phyloP scores from a whole-genome alignment of 2,329 filamentous ascomycete species.

The Claviceps maximensis region DNA sequence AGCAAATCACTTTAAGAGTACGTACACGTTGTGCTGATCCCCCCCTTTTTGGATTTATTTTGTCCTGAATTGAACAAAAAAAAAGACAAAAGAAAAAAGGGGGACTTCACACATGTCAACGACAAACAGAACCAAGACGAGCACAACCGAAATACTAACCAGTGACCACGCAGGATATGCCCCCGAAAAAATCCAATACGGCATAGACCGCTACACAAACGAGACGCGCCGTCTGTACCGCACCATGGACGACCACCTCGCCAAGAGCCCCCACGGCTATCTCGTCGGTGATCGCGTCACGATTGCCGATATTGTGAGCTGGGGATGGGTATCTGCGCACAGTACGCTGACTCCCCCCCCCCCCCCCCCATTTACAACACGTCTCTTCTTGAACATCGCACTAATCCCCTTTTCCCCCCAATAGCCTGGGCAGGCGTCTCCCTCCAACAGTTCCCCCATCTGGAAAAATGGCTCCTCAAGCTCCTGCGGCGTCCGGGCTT shows the following conservation, averaged over 20 bases:
- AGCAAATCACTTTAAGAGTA: conserved; percentile 67
- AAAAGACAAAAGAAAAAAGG: background rate
- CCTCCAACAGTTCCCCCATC: conserved; percentile 58
- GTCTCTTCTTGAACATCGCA: no score
- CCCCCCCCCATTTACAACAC: background rate
- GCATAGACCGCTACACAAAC: conserved; percentile 67
- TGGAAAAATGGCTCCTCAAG: conserved; percentile 66
- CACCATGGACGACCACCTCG: conserved; percentile 60
- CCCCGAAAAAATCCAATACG: conserved; percentile 70
- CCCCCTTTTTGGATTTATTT: no score
- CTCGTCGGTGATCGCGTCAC: conserved; percentile 56
- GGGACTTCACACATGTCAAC: no score
- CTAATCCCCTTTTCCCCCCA: no score
- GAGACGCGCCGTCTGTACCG: conserved; percentile 74
- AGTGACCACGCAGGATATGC: conserved; percentile 50
- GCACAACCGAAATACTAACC: background rate
- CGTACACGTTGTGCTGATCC: conserved; percentile 8
- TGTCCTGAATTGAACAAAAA: background rate
- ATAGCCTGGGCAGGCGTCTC: conserved; percentile 32
- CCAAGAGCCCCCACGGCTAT: conserved; percentile 39
- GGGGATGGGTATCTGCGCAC: conserved; percentile 57
- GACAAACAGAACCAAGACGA: no score
- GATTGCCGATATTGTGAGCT: conserved; percentile 67
- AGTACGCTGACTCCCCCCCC: conserved; percentile 19
- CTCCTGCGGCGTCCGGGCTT: conserved; percentile 57